These are phyloP conservation scores for Crotalaria pallida DNA, from an alignment of 306 rosid genomes.

Conservation along the genomic window DNA sequence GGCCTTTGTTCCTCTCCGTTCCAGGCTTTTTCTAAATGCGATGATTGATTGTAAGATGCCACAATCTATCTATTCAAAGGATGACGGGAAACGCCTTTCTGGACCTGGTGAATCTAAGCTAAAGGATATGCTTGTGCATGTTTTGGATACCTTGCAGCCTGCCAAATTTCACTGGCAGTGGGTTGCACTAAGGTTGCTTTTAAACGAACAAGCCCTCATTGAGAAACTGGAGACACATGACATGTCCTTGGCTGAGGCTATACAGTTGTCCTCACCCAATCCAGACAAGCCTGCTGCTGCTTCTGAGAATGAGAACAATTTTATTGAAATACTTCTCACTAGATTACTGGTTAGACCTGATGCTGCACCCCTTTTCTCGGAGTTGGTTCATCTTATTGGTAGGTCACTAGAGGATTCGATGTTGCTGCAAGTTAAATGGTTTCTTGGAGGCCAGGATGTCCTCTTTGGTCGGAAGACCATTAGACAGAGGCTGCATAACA, in stretches of 20 bases:
- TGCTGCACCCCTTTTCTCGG: conserved; percentile 91
- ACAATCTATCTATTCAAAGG: conserved; percentile 31
- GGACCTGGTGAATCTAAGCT: conserved; percentile 69
- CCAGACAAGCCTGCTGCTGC: conserved; percentile 65
- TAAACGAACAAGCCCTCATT: conserved; percentile 83
- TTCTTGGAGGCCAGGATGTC: conserved; percentile 78
- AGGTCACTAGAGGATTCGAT: conserved; percentile 89
- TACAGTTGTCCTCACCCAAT: conserved; percentile 66
- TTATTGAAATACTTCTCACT: conserved; percentile 77
- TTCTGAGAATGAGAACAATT: conserved; percentile 89
- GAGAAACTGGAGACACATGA: conserved; percentile 64
- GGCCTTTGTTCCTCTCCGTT: conserved; percentile 95
- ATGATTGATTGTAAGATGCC: conserved; percentile 87
- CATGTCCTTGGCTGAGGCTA: conserved; percentile 66
- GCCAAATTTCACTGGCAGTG: conserved; percentile 99
- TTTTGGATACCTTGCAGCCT: conserved; percentile 85
- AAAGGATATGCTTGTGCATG: conserved; percentile 67
- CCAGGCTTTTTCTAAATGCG: conserved; percentile 79
- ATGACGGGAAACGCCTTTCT: conserved; percentile 47
- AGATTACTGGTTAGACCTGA: conserved; percentile 96
- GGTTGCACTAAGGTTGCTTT: conserved; percentile 91
- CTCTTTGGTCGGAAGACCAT: conserved; percentile 88
- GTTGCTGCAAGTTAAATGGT: conserved; percentile 94
- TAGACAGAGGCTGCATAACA: conserved; percentile 60
- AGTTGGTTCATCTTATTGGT: conserved; percentile 92